Conservation (phyloP, 192 early-diverging fungal species). For the Lunasporangiospora selenospora region DNA sequence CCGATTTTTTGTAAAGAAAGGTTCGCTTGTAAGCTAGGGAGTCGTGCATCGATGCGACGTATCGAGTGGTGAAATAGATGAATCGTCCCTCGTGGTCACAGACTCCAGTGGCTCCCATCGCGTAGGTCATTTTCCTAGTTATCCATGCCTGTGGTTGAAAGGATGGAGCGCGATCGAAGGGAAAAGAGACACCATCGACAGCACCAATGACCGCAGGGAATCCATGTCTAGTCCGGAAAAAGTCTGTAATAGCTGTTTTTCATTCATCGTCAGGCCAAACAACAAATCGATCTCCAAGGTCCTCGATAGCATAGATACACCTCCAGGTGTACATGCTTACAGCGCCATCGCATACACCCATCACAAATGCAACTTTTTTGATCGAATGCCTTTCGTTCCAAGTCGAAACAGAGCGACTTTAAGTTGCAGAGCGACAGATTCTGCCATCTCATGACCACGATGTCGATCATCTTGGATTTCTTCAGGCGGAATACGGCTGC, state of each 20-base stretch:
- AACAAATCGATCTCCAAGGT: background rate
- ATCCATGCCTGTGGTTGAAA: slow-evolving; percentile 1
- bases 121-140: background rate
- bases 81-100: slow-evolving; percentile 5
- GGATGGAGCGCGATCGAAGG: background rate
- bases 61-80: background rate
- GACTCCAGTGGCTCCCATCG: slow-evolving; percentile 1
- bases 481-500: background rate
- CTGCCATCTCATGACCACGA: too few species aligned
- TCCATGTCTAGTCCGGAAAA: background rate
- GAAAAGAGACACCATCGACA: slow-evolving; percentile 18
- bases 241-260: background rate
- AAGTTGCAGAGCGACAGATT: background rate
- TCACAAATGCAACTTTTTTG: background rate
- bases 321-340: slow-evolving; percentile 3
- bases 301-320: slow-evolving; percentile 11
- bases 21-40: background rate
- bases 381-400: slow-evolving; percentile 11
- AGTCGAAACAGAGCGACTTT: background rate
- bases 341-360: background rate
- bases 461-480: too few species aligned
- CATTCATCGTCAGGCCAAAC: slow-evolving; percentile 11
- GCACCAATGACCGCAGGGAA: slow-evolving; percentile 14
- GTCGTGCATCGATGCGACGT: slow-evolving; percentile 2
- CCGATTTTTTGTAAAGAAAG: background rate